Base-by-base conservation (phyloP, 495 filamentous ascomycete genomes). In the Acidomyces sp. region DNA sequence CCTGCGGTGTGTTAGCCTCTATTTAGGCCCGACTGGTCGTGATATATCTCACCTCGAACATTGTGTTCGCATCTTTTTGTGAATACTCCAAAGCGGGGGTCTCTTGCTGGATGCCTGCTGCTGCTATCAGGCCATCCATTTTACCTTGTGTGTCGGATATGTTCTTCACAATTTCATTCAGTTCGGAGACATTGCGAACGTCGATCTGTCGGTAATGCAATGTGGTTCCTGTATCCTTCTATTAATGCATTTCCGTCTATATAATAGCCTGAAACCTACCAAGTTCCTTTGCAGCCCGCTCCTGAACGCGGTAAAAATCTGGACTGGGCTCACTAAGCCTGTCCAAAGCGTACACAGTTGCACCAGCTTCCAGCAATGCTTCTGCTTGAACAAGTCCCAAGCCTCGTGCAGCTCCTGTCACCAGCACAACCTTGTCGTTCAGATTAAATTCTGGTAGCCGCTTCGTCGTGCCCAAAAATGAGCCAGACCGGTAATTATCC, bases 181-280 rank as follows among this genome's bases (percentile, higher is more conserved):
- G 65, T 5, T 69, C 60, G 16, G 69, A 62, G 17, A 78, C 77
- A 55, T 87, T 75, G n/a, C 82, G 78, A 18, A 93, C 84, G 55
- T 93, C 85, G 41, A 90, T 77, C 45, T 77, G 77, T 55, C 80
- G 80, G 64, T 93, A 92, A 44, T 74, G 63, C 24, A 93, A 56
- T 30, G 72, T 70, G 15, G 82, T 80, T 27, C 72, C 44, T 27
- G 18, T 21, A 12, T 34, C 31, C 7, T 15, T 7, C 7, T 28
- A 7, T 28, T 28, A 28, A 4, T 19, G 35, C 18, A 9, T n/a
- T 19, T 38, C 19, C 12, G 16, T 11, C 3, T 19, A 7, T 17
- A 28, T 28, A 7, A 13, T 28, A 6, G 31, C 6, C n/a, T 6
- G 7, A n/a, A 28, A 41, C 36, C 4, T 29, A 41, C 43, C 74